Evolutionary conservation across 768 basidiomycete genomes (phyloP).

Genomic region (Boletellus emodensis): DNA sequence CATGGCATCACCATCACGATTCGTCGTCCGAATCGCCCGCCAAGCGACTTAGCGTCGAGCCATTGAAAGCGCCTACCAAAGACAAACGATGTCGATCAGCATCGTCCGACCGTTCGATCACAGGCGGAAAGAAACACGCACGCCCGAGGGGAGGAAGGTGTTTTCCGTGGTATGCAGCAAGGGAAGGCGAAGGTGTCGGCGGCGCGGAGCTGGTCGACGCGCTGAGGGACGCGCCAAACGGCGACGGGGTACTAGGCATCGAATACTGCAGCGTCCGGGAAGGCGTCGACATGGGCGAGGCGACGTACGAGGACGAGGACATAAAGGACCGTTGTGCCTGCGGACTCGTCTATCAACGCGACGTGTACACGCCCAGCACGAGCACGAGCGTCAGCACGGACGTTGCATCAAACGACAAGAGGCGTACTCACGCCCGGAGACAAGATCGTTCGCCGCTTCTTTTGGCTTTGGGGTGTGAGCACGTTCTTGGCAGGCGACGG

Average conservation of each 20-base stretch:
- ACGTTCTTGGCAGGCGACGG: slow-evolving; percentile 21
- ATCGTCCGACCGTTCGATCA: neutral
- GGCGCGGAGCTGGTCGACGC: slow-evolving; percentile 27
- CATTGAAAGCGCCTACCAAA: slow-evolving; percentile 27
- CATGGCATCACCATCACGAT: slow-evolving; percentile 7
- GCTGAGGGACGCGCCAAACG: slow-evolving; percentile 33
- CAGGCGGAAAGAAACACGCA: slow-evolving; percentile 18
- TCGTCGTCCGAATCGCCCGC: slow-evolving; percentile 31
- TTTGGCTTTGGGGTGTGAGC: slow-evolving; percentile 23
- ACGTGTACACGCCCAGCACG: too few species aligned
- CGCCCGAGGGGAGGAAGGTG: slow-evolving; percentile 35
- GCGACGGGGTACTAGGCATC: slow-evolving; percentile 38
- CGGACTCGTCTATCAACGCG: slow-evolving; percentile 19
- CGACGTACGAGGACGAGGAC: slow-evolving; percentile 24
- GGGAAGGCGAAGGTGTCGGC: slow-evolving; percentile 36
- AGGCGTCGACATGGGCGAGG: slow-evolving; percentile 30
- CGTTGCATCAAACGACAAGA: neutral
- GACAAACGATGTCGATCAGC: neutral
- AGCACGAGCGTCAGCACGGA: neutral
- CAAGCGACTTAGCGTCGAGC: slow-evolving; percentile 23
- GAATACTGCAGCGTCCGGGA: slow-evolving; percentile 33
- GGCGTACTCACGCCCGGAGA: slow-evolving; percentile 18
- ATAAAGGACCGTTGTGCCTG: slow-evolving; percentile 27
- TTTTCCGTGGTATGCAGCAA: slow-evolving; percentile 37
- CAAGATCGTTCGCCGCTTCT: slow-evolving; percentile 25